These are phyloP conservation scores for Scheffersomyces coipomensis DNA, from an alignment of 805 yeast species.

Conservation along the genomic window DNA sequence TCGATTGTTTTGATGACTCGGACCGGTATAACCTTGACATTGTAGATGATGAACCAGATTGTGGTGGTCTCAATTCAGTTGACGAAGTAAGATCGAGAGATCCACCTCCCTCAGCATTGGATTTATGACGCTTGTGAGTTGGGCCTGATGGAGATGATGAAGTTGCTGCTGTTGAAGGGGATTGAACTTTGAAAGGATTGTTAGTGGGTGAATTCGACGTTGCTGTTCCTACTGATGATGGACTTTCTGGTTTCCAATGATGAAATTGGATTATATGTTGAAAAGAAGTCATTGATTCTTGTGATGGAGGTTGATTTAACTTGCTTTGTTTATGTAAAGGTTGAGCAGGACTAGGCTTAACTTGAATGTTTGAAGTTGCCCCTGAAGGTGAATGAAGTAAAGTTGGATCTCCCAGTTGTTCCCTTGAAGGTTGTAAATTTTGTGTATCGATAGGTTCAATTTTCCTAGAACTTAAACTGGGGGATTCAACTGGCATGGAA, in stretches of 20 bases:
- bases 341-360: slow-evolving; percentile 41
- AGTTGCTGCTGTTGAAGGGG: slow-evolving; percentile 2
- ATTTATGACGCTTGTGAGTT: slow-evolving; percentile 38
- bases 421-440: background rate
- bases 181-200: slow-evolving; percentile 8
- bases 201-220: slow-evolving; percentile 6
- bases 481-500: slow-evolving; percentile 38
- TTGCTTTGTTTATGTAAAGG: slow-evolving; percentile 33
- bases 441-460: slow-evolving; percentile 2
- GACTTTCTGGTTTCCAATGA: slow-evolving; percentile 52
- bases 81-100: background rate
- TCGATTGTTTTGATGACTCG: background rate
- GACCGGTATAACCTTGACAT: background rate
- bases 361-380: slow-evolving; percentile 36
- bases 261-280: slow-evolving; percentile 57
- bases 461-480: slow-evolving; percentile 1
- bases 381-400: slow-evolving; percentile 23
- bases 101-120: slow-evolving; percentile 4
- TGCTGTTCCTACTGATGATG: slow-evolving; percentile 14
- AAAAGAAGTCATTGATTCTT: slow-evolving; percentile 44
- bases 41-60: background rate
- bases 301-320: slow-evolving; percentile 32
- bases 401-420: slow-evolving; percentile 5
- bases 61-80: background rate
- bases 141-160: slow-evolving; percentile 16